These are phyloP conservation scores for Penicillium concentricum DNA, from an alignment of 2,329 filamentous ascomycete species.

Conservation along the genomic window DNA sequence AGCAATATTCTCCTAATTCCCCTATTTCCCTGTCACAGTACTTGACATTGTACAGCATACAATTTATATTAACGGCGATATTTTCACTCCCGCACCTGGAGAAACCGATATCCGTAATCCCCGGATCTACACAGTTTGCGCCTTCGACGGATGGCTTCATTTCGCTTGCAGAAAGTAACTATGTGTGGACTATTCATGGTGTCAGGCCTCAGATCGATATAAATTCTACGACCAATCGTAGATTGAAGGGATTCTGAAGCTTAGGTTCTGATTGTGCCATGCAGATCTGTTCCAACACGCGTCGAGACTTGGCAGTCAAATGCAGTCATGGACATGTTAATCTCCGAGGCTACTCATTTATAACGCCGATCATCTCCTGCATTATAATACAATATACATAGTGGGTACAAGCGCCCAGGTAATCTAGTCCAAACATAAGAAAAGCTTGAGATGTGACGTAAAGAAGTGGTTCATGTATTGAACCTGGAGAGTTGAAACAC, in stretches of 20 bases:
- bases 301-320: not conserved
- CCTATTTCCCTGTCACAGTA: not conserved
- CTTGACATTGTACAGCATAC: not conserved
- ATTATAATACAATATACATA: not conserved
- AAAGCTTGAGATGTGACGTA: not conserved
- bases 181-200: not conserved
- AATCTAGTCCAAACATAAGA: not conserved
- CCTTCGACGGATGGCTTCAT: not conserved
- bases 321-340: not conserved
- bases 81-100: not conserved
- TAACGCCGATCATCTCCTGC: not conserved
- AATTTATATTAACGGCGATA: not conserved
- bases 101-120: not conserved
- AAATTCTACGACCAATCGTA: not conserved
- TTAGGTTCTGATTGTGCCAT: not conserved
- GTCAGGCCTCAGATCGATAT: not conserved
- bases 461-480: not conserved
- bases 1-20: not conserved
- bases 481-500: not conserved
- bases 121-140: not conserved
- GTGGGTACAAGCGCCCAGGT: not conserved
- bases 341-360: not conserved
- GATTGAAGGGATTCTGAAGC: not conserved
- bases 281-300: not conserved
- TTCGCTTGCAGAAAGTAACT: not conserved